Base-by-base conservation (phyloP, 257 asterid species). In the Salvia splendens region DNA sequence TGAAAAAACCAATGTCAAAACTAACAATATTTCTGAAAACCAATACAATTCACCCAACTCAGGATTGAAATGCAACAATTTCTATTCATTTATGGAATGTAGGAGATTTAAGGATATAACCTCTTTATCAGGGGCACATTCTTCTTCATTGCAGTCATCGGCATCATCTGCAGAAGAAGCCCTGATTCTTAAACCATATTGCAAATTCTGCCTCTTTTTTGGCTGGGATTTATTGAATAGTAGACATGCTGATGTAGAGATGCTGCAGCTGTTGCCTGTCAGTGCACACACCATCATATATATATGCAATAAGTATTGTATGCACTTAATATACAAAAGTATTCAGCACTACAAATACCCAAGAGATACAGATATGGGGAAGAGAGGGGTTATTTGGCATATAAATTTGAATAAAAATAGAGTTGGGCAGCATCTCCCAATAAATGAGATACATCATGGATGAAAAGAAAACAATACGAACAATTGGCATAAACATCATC, bases 81-180 rank as follows among this genome's bases (percentile, higher is more conserved):
- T 8, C 30, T 35, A 15, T 35, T 35, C 40, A 35, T 35, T 35
- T 35, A 7, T 3, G 40, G 7, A 35, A 4, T 4, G 6, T 35
- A 35, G 42, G 8, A 38, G 42, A 8, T 43, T 55, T 20, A 38
- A 62, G 42, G 6, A 38, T 40, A n/a, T 12, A 12, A 92, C 98
- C 98, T 93, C 98, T 78, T 93, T 93, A 35, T 93, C 96, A 1
- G 96, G 97, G 15, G 96, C 99, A 70, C 97, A 90, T 82, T 93
- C 97, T 71, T 93, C 99, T 17, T 75, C 64, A 61, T 90, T 90
- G 82, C 99, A 90, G 12, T 89, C 87, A 4, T 79, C 92, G 0
- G 82, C 8, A 60, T 82, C 89, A 12, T 83, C 88, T 4, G 89
- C 49, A 73, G 92, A 67, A 75, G 83, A 67, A 75, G 83, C 86